phyloP scores from a whole-genome alignment of 768 basidiomycete genomes.

The Lyophyllum semitale region DNA sequence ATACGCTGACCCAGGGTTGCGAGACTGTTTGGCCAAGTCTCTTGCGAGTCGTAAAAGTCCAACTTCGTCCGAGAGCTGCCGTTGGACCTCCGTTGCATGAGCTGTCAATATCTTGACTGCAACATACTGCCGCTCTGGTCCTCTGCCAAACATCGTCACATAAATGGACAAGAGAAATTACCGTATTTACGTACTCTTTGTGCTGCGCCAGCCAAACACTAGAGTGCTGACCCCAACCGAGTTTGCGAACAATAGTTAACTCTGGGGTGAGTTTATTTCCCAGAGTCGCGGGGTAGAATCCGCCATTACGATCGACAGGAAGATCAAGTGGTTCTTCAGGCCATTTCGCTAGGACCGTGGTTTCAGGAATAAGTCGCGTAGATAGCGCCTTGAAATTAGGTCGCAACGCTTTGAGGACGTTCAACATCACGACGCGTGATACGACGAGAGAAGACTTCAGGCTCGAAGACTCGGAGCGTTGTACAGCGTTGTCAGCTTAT shows the following conservation, averaged over 20 bases:
- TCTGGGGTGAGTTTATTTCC: constrained; percentile 16
- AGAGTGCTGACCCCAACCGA: constrained; percentile 55
- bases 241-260: constrained; percentile 55
- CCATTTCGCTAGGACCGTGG: background rate
- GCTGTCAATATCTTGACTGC: constrained; percentile 36
- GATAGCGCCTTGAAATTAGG: background rate
- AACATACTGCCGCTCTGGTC: too few relatives aligned
- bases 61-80: constrained; percentile 15
- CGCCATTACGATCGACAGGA: constrained; percentile 12
- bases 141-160: too few relatives aligned
- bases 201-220: constrained; percentile 47
- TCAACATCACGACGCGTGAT: background rate
- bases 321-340: constrained; percentile 20
- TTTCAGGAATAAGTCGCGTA: background rate
- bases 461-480: too few relatives aligned
- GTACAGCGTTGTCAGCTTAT: too few relatives aligned
- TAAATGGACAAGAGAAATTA: background rate
- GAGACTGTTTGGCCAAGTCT: too few relatives aligned
- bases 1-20: too few relatives aligned
- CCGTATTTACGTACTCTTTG: constrained; percentile 28
- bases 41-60: too few relatives aligned
- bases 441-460: background rate
- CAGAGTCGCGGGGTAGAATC: constrained; percentile 15
- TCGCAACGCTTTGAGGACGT: background rate
- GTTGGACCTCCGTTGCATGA: constrained; percentile 32